Conservation (phyloP, 805 yeast species). For the Teunomyces pallodes region DNA sequence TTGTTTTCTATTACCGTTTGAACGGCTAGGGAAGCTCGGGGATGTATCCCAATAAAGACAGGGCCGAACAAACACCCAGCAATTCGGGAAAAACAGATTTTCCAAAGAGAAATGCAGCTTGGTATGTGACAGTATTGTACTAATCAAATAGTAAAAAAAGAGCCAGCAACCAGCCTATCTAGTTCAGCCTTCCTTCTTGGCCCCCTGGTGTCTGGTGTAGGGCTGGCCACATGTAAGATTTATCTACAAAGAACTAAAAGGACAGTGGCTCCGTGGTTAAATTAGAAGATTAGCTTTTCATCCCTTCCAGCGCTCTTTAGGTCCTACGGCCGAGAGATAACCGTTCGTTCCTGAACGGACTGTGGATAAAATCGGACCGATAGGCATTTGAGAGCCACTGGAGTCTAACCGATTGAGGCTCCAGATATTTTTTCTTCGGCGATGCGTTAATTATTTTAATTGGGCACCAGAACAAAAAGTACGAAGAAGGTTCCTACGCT, state of each 20-base stretch:
- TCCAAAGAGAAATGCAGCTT: too few species aligned
- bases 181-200: too few species aligned
- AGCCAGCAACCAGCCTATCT: neutral
- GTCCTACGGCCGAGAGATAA: neutral
- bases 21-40: slow-evolving; percentile 2
- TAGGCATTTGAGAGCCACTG: neutral
- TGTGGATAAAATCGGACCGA: neutral
- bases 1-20: neutral
- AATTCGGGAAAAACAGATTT: neutral
- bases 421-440: neutral
- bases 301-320: neutral
- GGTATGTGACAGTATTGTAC: neutral
- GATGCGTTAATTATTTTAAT: slow-evolving; percentile 4
- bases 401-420: neutral
- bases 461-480: neutral
- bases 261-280: neutral
- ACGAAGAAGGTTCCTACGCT: neutral
- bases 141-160: neutral
- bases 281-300: neutral
- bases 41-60: neutral
- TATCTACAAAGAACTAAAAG: neutral
- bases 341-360: neutral
- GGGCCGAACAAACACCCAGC: neutral
- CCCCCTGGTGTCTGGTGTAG: neutral
- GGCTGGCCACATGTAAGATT: neutral